phyloP scores from a whole-genome alignment of 2,329 filamentous ascomycete genomes.

The Atkinsonella texensis region DNA sequence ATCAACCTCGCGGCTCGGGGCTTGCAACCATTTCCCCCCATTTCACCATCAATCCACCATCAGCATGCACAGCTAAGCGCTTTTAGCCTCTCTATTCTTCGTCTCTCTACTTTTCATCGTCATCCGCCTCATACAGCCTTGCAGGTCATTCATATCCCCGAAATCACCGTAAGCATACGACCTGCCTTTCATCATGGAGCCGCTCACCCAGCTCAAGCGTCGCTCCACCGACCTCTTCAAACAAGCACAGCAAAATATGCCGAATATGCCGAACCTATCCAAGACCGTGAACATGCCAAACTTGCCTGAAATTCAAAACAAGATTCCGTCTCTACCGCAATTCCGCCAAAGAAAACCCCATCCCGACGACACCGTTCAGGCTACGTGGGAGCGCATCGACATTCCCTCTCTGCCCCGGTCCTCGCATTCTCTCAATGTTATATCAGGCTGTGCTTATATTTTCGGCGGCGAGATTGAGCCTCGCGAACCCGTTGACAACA shows the following conservation, averaged over 20 bases:
- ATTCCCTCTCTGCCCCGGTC: slow-evolving; percentile 53
- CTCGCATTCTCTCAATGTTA: slow-evolving; percentile 57
- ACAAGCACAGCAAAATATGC: slow-evolving; percentile 35
- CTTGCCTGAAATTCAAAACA: slow-evolving; percentile 3
- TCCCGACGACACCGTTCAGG: slow-evolving; percentile 14
- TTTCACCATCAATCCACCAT: not conserved
- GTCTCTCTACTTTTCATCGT: not conserved
- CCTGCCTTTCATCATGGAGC: slow-evolving; percentile 31
- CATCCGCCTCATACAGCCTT: not conserved
- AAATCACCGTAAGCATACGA: not conserved
- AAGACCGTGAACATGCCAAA: slow-evolving; percentile 7
- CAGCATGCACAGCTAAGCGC: not conserved
- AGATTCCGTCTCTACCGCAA: slow-evolving; percentile 4
- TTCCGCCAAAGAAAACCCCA: slow-evolving; percentile 26
- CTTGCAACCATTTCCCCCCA: not conserved
- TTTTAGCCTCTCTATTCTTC: not conserved
- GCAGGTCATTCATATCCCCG: not conserved
- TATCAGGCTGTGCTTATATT: slow-evolving; percentile 46
- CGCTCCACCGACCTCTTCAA: slow-evolving; percentile 41
- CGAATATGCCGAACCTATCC: slow-evolving; percentile 27
- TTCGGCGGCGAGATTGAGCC: slow-evolving; percentile 66
- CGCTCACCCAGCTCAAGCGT: slow-evolving; percentile 40
- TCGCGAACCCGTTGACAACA: slow-evolving; percentile 58
- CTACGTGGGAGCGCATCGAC: slow-evolving; percentile 48
- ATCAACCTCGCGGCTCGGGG: not conserved